Conservation (phyloP, 2,329 filamentous ascomycete genomes). For the Ascochyta rabiei region DNA sequence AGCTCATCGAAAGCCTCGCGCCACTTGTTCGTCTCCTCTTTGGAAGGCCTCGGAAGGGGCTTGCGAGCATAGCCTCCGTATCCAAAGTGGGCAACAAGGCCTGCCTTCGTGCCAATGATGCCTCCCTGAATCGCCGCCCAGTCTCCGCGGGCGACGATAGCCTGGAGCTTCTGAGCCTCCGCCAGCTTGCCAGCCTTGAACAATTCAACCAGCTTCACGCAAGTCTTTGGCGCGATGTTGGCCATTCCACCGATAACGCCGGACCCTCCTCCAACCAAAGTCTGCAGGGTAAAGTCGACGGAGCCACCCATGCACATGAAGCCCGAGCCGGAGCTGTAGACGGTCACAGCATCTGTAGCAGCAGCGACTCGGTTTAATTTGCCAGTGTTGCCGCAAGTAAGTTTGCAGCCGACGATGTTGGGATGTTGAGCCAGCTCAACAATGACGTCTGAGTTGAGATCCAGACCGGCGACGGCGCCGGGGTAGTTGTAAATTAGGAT, state of each 20-base stretch:
- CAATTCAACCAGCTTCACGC: constrained; percentile 65
- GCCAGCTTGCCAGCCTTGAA: constrained; percentile 64
- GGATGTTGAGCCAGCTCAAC: constrained; percentile 64
- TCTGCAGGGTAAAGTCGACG: constrained; percentile 76
- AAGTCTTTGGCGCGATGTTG: constrained; percentile 72
- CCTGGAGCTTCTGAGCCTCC: constrained; percentile 69
- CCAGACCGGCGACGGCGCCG: constrained; percentile 66
- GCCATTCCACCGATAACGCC: constrained; percentile 75
- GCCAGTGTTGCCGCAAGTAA: constrained; percentile 73
- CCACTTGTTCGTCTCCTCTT: constrained; percentile 50
- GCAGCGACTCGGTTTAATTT: constrained; percentile 68
- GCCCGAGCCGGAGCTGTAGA: constrained; percentile 50
- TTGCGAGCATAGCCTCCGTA: constrained; percentile 68
- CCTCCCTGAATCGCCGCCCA: constrained; percentile 73
- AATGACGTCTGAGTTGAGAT: constrained; percentile 68
- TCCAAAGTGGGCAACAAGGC: constrained; percentile 65
- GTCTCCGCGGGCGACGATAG: constrained; percentile 69
- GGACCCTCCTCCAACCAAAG: constrained; percentile 70
- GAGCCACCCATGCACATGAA: constrained; percentile 76
- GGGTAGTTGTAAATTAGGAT: constrained; percentile 75
- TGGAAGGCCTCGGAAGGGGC: constrained; percentile 60
- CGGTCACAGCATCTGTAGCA: constrained; percentile 52
- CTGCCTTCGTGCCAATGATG: constrained; percentile 72
- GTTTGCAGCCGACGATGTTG: constrained; percentile 72
- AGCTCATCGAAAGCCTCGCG: constrained; percentile 54